Conservation (phyloP, 2,329 filamentous ascomycete species). For the Colletotrichum sansevieriae region DNA sequence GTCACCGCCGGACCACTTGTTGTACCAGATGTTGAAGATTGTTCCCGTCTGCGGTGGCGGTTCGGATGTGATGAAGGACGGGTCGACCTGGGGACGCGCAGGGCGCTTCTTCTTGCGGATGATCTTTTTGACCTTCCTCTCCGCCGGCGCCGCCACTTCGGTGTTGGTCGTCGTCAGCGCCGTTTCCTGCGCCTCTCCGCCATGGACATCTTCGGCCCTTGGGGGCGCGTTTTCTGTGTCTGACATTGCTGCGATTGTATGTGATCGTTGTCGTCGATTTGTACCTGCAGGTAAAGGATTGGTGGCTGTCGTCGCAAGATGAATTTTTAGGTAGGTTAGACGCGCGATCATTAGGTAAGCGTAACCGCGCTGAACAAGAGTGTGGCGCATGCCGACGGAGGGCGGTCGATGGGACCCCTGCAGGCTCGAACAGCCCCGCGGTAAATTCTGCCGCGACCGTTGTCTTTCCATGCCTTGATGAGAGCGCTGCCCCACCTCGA, state of each 20-base stretch:
- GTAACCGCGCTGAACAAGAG: constrained; percentile 17
- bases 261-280: neutral
- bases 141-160: constrained; percentile 61
- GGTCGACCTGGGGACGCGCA: constrained; percentile 90
- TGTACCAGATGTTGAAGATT: constrained; percentile 99
- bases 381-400: constrained; percentile 30
- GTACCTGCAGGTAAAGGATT: neutral
- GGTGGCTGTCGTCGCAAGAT: constrained; percentile 15
- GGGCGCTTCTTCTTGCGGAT: constrained; percentile 91
- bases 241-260: constrained; percentile 32
- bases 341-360: constrained; percentile 22
- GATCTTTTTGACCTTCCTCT: constrained; percentile 87
- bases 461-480: constrained; percentile 31
- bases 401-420: constrained; percentile 34
- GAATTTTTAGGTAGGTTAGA: constrained; percentile 10
- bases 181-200: constrained; percentile 28
- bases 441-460: constrained; percentile 37
- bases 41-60: constrained; percentile 93
- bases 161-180: constrained; percentile 53
- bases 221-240: constrained; percentile 27
- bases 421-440: constrained; percentile 37
- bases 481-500: constrained; percentile 38
- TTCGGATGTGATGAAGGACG: constrained; percentile 83
- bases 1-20: constrained; percentile 97
- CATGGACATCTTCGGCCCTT: constrained; percentile 20